These are phyloP conservation scores for Aspergillus ochraceus DNA, from an alignment of 2,329 filamentous ascomycete species.

Conservation along the genomic window DNA sequence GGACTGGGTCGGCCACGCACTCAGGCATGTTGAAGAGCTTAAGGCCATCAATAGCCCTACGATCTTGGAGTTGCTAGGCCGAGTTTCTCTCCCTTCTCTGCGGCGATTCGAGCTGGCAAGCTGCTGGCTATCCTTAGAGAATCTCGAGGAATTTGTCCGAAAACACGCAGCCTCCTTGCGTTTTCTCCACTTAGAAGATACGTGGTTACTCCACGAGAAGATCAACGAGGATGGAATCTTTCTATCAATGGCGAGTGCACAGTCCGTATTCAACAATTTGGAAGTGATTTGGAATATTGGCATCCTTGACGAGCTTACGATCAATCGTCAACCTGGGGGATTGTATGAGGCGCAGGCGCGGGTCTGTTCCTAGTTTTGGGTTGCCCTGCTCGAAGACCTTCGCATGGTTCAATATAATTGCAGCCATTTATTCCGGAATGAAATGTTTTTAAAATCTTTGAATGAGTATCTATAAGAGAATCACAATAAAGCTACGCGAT, in stretches of 20 bases:
- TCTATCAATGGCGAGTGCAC: background rate
- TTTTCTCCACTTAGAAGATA: conserved; percentile 8
- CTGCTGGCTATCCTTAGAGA: conserved; percentile 12
- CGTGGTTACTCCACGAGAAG: conserved; percentile 5
- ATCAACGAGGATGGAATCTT: background rate
- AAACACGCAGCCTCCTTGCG: background rate
- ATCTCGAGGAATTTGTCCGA: conserved; percentile 6
- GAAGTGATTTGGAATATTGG: background rate
- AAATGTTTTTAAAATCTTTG: too few species aligned
- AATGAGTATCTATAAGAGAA: too few species aligned
- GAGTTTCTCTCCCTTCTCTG: conserved; percentile 6
- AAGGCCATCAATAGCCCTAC: conserved; percentile 7
- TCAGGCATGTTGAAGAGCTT: conserved; percentile 4
- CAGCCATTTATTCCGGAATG: too few species aligned
- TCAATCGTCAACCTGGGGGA: background rate
- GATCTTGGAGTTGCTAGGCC: conserved; percentile 7
- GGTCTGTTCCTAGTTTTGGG: background rate
- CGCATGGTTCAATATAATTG: too few species aligned
- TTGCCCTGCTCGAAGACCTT: too few species aligned
- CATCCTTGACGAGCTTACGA: background rate
- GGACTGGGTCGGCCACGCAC: background rate
- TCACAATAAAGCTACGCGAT: too few species aligned
- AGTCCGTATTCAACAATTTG: background rate
- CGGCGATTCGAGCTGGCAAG: conserved; percentile 6
- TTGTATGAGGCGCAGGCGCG: background rate